Conservation (phyloP, 352 stramenopile species). For the Globisporangium solare region DNA sequence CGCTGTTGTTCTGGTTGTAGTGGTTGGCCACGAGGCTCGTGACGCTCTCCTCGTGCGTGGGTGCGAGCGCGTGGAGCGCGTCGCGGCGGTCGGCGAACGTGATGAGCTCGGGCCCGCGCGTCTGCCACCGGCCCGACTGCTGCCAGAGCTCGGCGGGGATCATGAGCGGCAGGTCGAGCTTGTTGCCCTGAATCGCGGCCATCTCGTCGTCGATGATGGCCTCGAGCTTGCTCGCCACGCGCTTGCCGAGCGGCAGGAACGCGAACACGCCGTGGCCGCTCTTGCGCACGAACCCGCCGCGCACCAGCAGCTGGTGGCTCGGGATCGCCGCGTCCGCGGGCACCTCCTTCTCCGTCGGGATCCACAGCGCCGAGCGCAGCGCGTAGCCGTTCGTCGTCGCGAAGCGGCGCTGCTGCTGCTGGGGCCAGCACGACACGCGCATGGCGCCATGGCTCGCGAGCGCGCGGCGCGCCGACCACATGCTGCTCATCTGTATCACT, state of each 20-base stretch:
- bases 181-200: conserved; percentile 71
- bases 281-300: conserved; percentile 85
- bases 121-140: conserved; percentile 79
- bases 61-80: conserved; percentile 60
- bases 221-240: conserved; percentile 77
- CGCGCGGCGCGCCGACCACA: conserved; percentile 6
- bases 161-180: conserved; percentile 75
- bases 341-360: conserved; percentile 70
- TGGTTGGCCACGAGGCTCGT: conserved; percentile 71
- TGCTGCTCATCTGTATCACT: not conserved
- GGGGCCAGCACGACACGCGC: not conserved
- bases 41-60: conserved; percentile 85
- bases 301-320: conserved; percentile 82
- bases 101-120: conserved; percentile 78
- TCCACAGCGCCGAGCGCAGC: conserved; percentile 55
- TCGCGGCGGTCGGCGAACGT: conserved; percentile 71
- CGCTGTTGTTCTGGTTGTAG: conserved; percentile 30
- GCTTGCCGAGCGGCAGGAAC: conserved; percentile 71
- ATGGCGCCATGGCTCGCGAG: not conserved
- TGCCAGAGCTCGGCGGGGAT: conserved; percentile 78
- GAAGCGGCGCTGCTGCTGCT: too few relatives aligned
- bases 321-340: conserved; percentile 75
- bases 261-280: conserved; percentile 74
- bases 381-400: conserved; percentile 5
- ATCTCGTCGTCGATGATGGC: conserved; percentile 82